Percentiles rank a stretch among this genome's conserved stretches.
Evolutionary conservation across 2,329 filamentous ascomycete genomes (phyloP).

Genomic region (Didymella pomorum): DNA sequence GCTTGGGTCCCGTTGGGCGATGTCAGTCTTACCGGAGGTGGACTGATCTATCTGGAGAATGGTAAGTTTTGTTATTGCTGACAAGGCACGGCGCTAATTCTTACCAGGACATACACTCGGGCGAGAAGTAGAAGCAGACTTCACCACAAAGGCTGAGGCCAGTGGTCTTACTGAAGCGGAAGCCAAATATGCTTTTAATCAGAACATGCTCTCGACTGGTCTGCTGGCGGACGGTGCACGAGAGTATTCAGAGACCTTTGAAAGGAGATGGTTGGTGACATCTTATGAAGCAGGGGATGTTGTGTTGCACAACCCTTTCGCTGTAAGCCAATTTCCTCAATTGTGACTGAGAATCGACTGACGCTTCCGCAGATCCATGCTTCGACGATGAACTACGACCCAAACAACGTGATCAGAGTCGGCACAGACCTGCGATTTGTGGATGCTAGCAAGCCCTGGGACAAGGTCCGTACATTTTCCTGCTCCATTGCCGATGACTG

Average conservation of each 20-base stretch:
- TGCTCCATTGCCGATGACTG: not conserved
- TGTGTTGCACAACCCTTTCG: conserved; percentile 48
- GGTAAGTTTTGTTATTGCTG: conserved; percentile 30
- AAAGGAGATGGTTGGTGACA: conserved; percentile 60
- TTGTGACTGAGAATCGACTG: conserved; percentile 3
- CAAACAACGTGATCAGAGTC: conserved; percentile 61
- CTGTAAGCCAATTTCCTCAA: conserved; percentile 21
- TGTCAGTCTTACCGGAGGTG: conserved; percentile 63
- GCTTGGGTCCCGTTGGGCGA: conserved; percentile 67
- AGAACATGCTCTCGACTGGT: conserved; percentile 66
- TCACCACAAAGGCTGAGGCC: conserved; percentile 58
- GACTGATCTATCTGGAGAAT: conserved; percentile 66
- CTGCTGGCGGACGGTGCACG: conserved; percentile 61
- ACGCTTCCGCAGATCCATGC: conserved; percentile 60
- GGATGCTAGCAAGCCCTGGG: conserved; percentile 60
- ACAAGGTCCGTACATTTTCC: conserved; percentile 50
- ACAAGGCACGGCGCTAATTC: not conserved
- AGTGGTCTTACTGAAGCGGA: conserved; percentile 63
- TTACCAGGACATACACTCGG: conserved; percentile 56
- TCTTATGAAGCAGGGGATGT: conserved; percentile 64
- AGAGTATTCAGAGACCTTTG: conserved; percentile 55
- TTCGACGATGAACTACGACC: conserved; percentile 64
- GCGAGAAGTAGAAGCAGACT: conserved; percentile 59
- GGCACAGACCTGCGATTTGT: conserved; percentile 66
- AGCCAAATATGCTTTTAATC: conserved; percentile 56